These are phyloP conservation scores for Alternaria longipes DNA, from an alignment of 2,329 filamentous ascomycete genomes.

Conservation along the genomic window DNA sequence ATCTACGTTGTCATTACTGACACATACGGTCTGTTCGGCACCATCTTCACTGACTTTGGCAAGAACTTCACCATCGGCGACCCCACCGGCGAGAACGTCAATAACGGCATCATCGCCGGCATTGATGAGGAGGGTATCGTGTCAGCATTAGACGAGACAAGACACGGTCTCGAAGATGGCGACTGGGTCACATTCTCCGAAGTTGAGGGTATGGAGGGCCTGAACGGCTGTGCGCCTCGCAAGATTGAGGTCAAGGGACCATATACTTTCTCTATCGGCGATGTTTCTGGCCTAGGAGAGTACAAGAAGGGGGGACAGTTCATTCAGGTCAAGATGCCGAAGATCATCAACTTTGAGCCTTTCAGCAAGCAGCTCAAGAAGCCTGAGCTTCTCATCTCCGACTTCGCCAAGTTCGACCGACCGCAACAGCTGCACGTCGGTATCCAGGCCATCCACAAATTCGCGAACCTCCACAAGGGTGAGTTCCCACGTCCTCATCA, in stretches of 20 bases:
- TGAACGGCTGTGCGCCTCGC: constrained; percentile 84
- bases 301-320: constrained; percentile 91
- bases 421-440: constrained; percentile 91
- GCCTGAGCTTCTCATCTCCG: constrained; percentile 89
- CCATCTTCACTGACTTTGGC: constrained; percentile 97
- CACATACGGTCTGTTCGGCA: constrained; percentile 92
- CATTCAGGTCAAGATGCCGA: constrained; percentile 98
- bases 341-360: constrained; percentile 86
- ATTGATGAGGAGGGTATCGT: constrained; percentile 92
- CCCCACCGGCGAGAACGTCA: constrained; percentile 85
- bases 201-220: constrained; percentile 85
- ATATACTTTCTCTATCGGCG: constrained; percentile 96
- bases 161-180: constrained; percentile 94
- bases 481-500: constrained; percentile 84
- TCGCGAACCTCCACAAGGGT: constrained; percentile 74
- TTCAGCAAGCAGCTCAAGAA: constrained; percentile 81
- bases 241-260: constrained; percentile 94
- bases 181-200: constrained; percentile 97
- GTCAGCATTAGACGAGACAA: constrained; percentile 90
- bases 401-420: constrained; percentile 97
- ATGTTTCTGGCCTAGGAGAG: constrained; percentile 84
- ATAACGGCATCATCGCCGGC: constrained; percentile 86
- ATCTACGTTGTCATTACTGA: constrained; percentile 90
- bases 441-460: constrained; percentile 90
- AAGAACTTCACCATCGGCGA: constrained; percentile 92